Percentiles rank a stretch among this genome's conserved stretches.
Evolutionary conservation across 1,139 yeast genomes (phyloP).

Genomic region (Protomyces macrosporus): DNA sequence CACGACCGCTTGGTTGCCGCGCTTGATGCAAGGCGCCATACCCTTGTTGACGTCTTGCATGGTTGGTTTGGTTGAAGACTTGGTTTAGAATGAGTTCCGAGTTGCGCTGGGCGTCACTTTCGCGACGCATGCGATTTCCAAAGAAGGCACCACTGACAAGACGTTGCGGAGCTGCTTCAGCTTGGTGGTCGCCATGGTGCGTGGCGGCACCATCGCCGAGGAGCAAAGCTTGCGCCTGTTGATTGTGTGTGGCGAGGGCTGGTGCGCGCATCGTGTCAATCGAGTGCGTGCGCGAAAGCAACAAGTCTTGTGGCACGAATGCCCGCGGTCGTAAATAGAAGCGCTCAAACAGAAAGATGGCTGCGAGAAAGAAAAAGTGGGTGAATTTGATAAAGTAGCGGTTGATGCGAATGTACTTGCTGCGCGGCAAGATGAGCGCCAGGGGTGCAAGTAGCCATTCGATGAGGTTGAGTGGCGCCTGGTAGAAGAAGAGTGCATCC

Average conservation of each 20-base stretch:
- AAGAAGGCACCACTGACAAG: conserved; percentile 8
- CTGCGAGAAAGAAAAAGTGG: conserved; percentile 40
- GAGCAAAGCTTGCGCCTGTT: not conserved
- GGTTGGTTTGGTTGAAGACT: conserved; percentile 11
- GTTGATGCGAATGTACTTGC: conserved; percentile 38
- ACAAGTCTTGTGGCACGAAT: conserved; percentile 19
- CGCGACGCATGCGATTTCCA: conserved; percentile 15
- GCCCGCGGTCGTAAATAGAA: conserved; percentile 32
- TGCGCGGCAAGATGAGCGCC: conserved; percentile 37
- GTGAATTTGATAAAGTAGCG: conserved; percentile 41
- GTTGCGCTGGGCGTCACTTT: conserved; percentile 16
- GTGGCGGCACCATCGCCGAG: not conserved
- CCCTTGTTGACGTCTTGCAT: conserved; percentile 1
- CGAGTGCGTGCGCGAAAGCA: conserved; percentile 11
- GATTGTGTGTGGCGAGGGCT: not conserved
- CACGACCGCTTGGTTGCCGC: not conserved
- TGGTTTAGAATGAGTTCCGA: conserved; percentile 5
- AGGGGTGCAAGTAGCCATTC: conserved; percentile 40
- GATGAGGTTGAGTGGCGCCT: conserved; percentile 41
- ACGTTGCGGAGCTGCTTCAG: conserved; percentile 5
- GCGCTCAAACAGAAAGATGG: conserved; percentile 40
- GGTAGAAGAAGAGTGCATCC: conserved; percentile 41
- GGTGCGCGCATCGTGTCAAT: conserved; percentile 16
- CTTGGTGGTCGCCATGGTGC: conserved; percentile 2
- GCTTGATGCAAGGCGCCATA: conserved; percentile 4